Evolutionary conservation across 345 rosid genomes (phyloP).

Genomic region (Camelina hispida): DNA sequence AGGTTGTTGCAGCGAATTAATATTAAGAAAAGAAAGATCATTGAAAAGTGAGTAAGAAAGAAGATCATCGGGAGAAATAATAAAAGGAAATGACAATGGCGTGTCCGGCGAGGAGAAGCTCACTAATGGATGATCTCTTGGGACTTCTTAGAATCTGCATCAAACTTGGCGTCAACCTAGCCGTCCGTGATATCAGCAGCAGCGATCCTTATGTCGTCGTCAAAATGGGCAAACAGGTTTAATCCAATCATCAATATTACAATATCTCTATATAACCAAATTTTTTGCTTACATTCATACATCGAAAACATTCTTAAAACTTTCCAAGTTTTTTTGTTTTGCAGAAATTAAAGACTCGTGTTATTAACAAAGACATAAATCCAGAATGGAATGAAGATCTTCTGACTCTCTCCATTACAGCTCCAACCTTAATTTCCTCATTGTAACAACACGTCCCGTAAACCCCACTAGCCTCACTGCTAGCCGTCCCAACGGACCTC

Average conservation of each 20-base stretch:
- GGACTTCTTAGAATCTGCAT: conserved; percentile 80
- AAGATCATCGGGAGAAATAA: not conserved
- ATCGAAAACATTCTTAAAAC: not conserved
- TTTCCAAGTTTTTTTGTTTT: too few relatives aligned
- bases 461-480: too few relatives aligned
- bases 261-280: not conserved
- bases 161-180: conserved; percentile 86
- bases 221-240: conserved; percentile 87
- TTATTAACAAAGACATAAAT: conserved; percentile 75
- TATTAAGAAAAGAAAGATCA: not conserved
- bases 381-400: conserved; percentile 97
- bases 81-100: conserved; percentile 20
- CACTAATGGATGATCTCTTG: conserved; percentile 69
- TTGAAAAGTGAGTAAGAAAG: conserved; percentile 13
- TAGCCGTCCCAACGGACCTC: too few relatives aligned
- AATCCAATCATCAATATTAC: not conserved
- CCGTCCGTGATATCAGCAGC: conserved; percentile 87
- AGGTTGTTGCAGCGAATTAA: not conserved
- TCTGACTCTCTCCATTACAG: conserved; percentile 80
- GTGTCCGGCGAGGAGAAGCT: conserved; percentile 35
- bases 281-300: not conserved
- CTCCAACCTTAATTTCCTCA: conserved; percentile 56
- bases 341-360: conserved; percentile 91
- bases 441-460: too few relatives aligned
- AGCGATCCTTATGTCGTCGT: conserved; percentile 94